These are phyloP conservation scores for Falciphora oryzae DNA, from an alignment of 2,329 filamentous ascomycete species.

Conservation along the genomic window DNA sequence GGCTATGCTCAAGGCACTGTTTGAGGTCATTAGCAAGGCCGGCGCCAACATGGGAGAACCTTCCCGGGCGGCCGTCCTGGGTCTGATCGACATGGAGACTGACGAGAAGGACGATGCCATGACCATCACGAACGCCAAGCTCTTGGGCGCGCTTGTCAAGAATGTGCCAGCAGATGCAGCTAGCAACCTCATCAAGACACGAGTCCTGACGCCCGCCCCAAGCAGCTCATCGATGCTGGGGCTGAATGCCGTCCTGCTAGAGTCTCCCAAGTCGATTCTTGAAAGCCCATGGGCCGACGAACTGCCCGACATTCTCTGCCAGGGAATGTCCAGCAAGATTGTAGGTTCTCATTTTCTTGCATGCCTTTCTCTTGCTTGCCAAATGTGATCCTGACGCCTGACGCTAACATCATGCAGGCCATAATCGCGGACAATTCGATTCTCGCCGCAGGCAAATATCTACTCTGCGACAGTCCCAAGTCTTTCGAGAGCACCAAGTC, in stretches of 20 bases:
- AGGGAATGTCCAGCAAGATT: conserved; percentile 71
- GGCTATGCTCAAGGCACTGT: conserved; percentile 95
- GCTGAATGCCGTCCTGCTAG: conserved; percentile 81
- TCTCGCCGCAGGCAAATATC: conserved; percentile 83
- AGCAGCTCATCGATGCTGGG: conserved; percentile 76
- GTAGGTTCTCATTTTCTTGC: conserved; percentile 44
- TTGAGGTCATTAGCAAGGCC: conserved; percentile 93
- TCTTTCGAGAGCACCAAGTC: conserved; percentile 71
- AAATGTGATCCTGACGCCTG: conserved; percentile 12
- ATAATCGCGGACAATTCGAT: conserved; percentile 85
- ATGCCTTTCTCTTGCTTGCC: conserved; percentile 1
- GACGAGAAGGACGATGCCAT: conserved; percentile 71
- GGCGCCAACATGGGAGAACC: conserved; percentile 91
- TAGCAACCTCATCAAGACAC: conserved; percentile 52
- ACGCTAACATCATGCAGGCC: conserved; percentile 41
- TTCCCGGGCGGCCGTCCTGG: conserved; percentile 78
- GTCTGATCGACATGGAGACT: conserved; percentile 78
- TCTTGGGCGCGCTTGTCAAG: conserved; percentile 85
- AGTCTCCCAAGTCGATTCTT: conserved; percentile 66
- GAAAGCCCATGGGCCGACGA: conserved; percentile 64
- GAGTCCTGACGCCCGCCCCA: conserved; percentile 72
- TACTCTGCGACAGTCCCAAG: conserved; percentile 64
- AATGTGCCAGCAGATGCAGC: conserved; percentile 72
- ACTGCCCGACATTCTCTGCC: conserved; percentile 67
- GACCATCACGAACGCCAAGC: conserved; percentile 82